Evolutionary conservation across 1,284 basidiomycete species (phyloP).

Genomic region (Trametes sp.): DNA sequence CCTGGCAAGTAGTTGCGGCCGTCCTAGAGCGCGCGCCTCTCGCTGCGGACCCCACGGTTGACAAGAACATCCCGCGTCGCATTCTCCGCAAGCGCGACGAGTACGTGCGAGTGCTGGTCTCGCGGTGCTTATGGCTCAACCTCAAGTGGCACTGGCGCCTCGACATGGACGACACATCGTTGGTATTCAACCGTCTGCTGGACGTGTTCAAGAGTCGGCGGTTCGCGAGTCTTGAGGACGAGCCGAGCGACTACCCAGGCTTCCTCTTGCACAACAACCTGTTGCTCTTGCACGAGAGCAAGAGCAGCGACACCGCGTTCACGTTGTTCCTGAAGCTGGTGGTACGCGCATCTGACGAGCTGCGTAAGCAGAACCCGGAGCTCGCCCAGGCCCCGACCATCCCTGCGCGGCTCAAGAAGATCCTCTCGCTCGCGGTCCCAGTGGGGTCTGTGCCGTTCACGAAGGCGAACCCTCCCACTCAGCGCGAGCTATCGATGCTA

Average conservation of each 20-base stretch:
- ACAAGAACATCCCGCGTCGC: slow-evolving; percentile 48
- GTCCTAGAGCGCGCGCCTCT: slow-evolving; percentile 71
- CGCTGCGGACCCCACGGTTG: slow-evolving; percentile 57
- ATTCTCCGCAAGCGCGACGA: slow-evolving; percentile 71
- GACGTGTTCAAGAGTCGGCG: slow-evolving; percentile 84
- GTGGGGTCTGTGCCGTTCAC: slow-evolving; percentile 75
- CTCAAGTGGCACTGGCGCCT: slow-evolving; percentile 73
- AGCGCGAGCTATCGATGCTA: slow-evolving; percentile 77
- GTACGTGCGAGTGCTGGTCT: slow-evolving; percentile 79
- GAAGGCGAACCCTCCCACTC: slow-evolving; percentile 58
- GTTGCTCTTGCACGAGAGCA: slow-evolving; percentile 59
- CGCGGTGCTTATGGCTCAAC: slow-evolving; percentile 77
- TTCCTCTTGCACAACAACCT: slow-evolving; percentile 77
- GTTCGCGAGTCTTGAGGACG: slow-evolving; percentile 81
- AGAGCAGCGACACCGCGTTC: slow-evolving; percentile 76
- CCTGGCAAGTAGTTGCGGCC: slow-evolving; percentile 71
- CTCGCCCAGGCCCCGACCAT: slow-evolving; percentile 9
- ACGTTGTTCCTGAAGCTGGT: slow-evolving; percentile 84
- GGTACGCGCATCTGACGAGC: slow-evolving; percentile 57
- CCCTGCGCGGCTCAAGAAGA: slow-evolving; percentile 66
- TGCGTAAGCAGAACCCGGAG: slow-evolving; percentile 36
- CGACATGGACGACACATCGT: slow-evolving; percentile 66
- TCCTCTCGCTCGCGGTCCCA: slow-evolving; percentile 84
- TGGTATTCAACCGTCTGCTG: slow-evolving; percentile 72
- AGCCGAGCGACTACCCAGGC: slow-evolving; percentile 77